Base-by-base conservation (phyloP, 805 yeast species). In the Teunomyces pallodes region DNA sequence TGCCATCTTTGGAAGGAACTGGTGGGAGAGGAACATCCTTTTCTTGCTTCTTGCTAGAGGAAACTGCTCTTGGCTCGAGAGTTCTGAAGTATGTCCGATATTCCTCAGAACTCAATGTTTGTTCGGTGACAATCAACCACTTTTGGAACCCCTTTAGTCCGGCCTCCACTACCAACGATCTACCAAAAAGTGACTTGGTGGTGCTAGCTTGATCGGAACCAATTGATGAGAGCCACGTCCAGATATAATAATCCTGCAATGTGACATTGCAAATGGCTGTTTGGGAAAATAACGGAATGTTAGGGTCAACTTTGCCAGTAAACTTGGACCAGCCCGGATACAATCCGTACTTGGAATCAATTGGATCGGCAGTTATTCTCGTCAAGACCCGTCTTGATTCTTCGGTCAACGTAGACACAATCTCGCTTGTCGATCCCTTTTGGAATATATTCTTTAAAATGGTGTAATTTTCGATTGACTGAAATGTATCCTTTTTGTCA, bases 171-270 rank as follows among this genome's bases (percentile, higher is more conserved):
- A 90, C 88, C 47, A 88, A 74, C 0, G 95, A 83, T 54, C 94
- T 77, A 8, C 96, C 96, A 70, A 90, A 90, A 1, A 84, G 64
- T 29, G 78, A 77, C 62, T 86, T 86, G 55, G 82, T 82, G 20
- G 72, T 65, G 29, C 77, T 73, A 0, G 90, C 80, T 59, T 87
- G 86, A 60, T 90, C 96, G 29, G 83, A 76, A 0, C 88, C 88
- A 20, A 89, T 62, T 2, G 90, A 79, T 1, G 90, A 81, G 59
- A 89, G 72, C 96, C 96, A 90, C 0, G 96, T 80, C 96, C 96
- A 90, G 27, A 89, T 87, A 59, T 84, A 90, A 64, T 86, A 90
- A 64, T 90, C 96, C 64, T 88, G 96, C 14, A 90, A 81, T 5
- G 87, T 77, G 1, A 87, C 84, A 50, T 87, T 77, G 7, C 80